Conservation (phyloP, 2,329 filamentous ascomycete species). For the Ophiocordyceps polyrhachis-furcata region DNA sequence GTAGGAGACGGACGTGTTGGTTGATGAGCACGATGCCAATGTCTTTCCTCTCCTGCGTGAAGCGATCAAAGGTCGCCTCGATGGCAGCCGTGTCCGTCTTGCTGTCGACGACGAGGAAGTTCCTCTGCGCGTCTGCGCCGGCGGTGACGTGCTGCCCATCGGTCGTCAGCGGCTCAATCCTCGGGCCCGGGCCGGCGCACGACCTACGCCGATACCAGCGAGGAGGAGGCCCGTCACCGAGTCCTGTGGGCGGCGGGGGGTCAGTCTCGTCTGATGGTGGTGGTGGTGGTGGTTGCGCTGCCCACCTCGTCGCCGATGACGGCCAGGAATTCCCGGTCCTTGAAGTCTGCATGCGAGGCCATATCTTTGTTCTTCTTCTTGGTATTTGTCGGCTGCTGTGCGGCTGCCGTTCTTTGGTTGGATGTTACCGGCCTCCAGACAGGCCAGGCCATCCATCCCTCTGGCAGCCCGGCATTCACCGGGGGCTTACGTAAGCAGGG, state of each 20-base stretch:
- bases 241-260: constrained; percentile 37
- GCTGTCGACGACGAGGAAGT: constrained; percentile 88
- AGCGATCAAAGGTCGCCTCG: constrained; percentile 75
- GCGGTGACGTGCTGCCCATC: constrained; percentile 63
- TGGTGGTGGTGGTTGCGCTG: not conserved
- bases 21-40: constrained; percentile 96
- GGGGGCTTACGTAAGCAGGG: not conserved
- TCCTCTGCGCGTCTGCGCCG: constrained; percentile 80
- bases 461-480: too few species aligned
- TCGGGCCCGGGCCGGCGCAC: not conserved
- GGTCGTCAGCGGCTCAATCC: not conserved
- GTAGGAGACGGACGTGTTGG: constrained; percentile 56
- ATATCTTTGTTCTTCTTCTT: constrained; percentile 10
- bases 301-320: constrained; percentile 91
- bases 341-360: constrained; percentile 39
- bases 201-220: constrained; percentile 73
- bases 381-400: not conserved
- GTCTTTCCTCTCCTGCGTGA: constrained; percentile 81
- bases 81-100: constrained; percentile 85
- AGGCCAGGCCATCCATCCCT: too few species aligned
- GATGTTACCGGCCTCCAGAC: too few species aligned
- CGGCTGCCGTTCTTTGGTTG: not conserved
- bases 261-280: constrained; percentile 8
- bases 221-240: constrained; percentile 91
- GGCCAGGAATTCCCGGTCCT: constrained; percentile 88